Evolutionary conservation across 768 basidiomycete species (phyloP).

Genomic region (Mycena amicta): DNA sequence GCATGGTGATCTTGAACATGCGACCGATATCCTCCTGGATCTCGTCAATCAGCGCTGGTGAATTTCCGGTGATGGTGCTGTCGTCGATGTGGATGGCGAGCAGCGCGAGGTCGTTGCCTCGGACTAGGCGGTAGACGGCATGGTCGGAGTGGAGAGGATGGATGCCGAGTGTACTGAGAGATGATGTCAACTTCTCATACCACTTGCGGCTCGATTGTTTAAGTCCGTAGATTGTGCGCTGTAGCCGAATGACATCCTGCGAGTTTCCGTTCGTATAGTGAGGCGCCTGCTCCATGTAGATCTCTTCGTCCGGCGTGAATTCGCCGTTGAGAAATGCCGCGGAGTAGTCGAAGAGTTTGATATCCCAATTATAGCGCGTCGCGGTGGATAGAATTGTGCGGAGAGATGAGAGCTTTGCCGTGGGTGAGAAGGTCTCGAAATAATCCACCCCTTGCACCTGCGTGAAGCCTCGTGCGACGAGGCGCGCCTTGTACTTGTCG

Average conservation of each 20-base stretch:
- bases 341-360: slow-evolving; percentile 19
- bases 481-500: slow-evolving; percentile 30
- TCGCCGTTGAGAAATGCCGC: slow-evolving; percentile 21
- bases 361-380: slow-evolving; percentile 17
- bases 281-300: slow-evolving; percentile 28
- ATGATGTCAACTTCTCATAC: slow-evolving; percentile 27
- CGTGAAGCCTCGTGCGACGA: background rate
- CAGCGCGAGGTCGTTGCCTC: slow-evolving; percentile 7
- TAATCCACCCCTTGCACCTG: slow-evolving; percentile 30
- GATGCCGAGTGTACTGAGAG: slow-evolving; percentile 17
- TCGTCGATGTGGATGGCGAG: slow-evolving; percentile 38
- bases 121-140: slow-evolving; percentile 15
- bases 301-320: slow-evolving; percentile 15
- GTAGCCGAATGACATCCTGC: slow-evolving; percentile 3
- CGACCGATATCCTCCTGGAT: slow-evolving; percentile 26
- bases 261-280: slow-evolving; percentile 13
- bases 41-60: slow-evolving; percentile 13
- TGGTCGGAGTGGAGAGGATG: slow-evolving; percentile 10
- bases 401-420: slow-evolving; percentile 5
- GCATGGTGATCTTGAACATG: slow-evolving; percentile 33
- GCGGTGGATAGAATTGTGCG: slow-evolving; percentile 11
- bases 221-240: slow-evolving; percentile 37
- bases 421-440: slow-evolving; percentile 21
- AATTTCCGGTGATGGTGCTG: slow-evolving; percentile 29
- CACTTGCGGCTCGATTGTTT: slow-evolving; percentile 36